Evolutionary conservation across 1,284 basidiomycete genomes (phyloP), one percentile per base, ranked within the genome.

Genomic region (Singerocomus inundabilis): DNA sequence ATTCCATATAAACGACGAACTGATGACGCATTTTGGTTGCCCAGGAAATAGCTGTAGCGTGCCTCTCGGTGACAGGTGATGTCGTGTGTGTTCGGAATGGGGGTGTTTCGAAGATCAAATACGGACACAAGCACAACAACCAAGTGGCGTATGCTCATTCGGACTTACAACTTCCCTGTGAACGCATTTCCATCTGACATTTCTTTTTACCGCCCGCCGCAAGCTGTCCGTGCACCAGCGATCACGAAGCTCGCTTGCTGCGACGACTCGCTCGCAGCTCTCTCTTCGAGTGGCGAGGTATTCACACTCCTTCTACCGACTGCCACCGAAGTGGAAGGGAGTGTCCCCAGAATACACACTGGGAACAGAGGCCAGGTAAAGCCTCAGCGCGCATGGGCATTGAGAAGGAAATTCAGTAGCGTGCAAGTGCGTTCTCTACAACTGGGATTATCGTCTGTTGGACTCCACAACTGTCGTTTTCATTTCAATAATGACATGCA

Each of bases 371-470:
- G 60, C 54, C 70, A 68, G 31, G 67, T 72, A 2, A 89, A 89
- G 60, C 92, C 94, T 0, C 91, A 94, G 66, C 82, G 93, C 16
- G 83, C 93, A 6, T 98, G 94, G 94, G 88, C 91, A 0, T 72
- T 97, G 48, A 77, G 91, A 51, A 92, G 90, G 64, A 85, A 88
- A 56, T 91, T 92, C 63, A 91, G 90, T 36, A 88, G 91, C 24
- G 91, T 93, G 34, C 83, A 78, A 64, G 86, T 84, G 62, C 34
- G 77, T 71, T 30, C 2, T 32, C 45, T 36, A 39, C 43, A 31
- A 26, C 16, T 32, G 10, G 7, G 16, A 15, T 47, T 39, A n/a
- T 42, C 29, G 11, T 42, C 37, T 30, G 11, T 33, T 28, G 16
- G 46, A 40, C 24, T 53, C 24, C 53, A 45, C 15, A 2, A 8